Conservation (phyloP, 2,329 filamentous ascomycete genomes). For the Pseudonectria buxi region DNA sequence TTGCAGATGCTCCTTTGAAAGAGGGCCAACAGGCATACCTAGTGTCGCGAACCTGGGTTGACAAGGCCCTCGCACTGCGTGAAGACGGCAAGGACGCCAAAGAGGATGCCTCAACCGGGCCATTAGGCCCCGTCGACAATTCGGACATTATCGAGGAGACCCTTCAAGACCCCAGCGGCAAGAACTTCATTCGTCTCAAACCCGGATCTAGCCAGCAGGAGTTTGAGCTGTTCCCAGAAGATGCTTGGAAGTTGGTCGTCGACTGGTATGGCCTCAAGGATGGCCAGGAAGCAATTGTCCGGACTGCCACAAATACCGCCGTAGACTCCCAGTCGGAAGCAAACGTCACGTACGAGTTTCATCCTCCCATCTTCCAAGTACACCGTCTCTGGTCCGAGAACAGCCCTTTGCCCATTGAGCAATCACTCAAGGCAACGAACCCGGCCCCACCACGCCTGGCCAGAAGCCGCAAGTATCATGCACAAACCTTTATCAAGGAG, state of each 20-base stretch:
- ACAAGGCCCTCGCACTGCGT: conserved; percentile 61
- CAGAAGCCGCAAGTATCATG: conserved; percentile 62
- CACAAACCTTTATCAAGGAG: conserved; percentile 68
- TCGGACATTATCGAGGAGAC: conserved; percentile 66
- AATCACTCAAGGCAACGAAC: conserved; percentile 53
- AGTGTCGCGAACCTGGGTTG: conserved; percentile 74
- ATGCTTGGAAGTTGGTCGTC: conserved; percentile 75
- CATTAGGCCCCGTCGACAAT: conserved; percentile 79
- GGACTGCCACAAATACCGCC: conserved; percentile 72
- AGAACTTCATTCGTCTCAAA: conserved; percentile 66
- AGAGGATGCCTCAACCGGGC: conserved; percentile 53
- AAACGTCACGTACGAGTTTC: conserved; percentile 74
- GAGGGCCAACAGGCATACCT: conserved; percentile 73
- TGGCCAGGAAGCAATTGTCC: conserved; percentile 63
- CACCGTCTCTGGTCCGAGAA: conserved; percentile 65
- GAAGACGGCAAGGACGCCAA: conserved; percentile 49
- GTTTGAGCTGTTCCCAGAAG: conserved; percentile 68
- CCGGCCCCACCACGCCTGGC: conserved; percentile 59
- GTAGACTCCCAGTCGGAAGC: conserved; percentile 44
- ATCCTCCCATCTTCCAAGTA: conserved; percentile 78
- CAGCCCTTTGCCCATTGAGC: conserved; percentile 49
- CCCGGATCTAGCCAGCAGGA: conserved; percentile 62
- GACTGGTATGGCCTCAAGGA: conserved; percentile 74
- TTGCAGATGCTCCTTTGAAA: conserved; percentile 45
- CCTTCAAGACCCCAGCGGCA: conserved; percentile 41